phyloP scores from a whole-genome alignment of 2,329 filamentous ascomycete species.

The Xylaria sp. region DNA sequence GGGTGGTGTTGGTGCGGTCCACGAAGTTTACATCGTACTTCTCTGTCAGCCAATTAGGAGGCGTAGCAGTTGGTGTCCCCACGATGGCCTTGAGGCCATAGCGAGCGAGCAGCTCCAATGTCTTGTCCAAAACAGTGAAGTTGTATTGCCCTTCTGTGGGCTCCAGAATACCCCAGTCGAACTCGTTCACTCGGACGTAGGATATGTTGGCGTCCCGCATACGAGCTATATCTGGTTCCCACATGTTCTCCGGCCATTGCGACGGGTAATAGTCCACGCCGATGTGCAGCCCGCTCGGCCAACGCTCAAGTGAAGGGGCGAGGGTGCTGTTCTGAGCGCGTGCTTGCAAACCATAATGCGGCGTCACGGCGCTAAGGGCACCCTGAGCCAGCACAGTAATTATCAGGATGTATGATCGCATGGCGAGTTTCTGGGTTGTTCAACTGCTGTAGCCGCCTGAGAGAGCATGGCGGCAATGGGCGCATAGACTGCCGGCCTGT shows the following conservation, averaged over 20 bases:
- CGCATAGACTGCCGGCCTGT: background rate
- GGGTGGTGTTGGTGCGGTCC: conserved; percentile 28
- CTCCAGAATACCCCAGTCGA: conserved; percentile 28
- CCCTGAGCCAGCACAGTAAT: background rate
- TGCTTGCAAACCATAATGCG: background rate
- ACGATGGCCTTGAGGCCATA: conserved; percentile 29
- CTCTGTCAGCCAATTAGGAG: conserved; percentile 24
- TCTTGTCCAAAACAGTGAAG: conserved; percentile 26
- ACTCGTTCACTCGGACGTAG: conserved; percentile 29
- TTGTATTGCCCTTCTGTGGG: conserved; percentile 25
- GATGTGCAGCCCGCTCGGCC: conserved; percentile 24
- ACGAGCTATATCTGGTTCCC: conserved; percentile 25
- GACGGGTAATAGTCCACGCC: conserved; percentile 29
- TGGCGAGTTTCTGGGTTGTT: background rate
- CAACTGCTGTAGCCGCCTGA: background rate
- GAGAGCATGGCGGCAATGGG: background rate
- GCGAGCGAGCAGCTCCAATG: conserved; percentile 17
- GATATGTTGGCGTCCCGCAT: conserved; percentile 28
- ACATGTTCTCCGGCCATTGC: conserved; percentile 29
- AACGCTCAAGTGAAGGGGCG: conserved; percentile 9
- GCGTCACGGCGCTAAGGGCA: background rate
- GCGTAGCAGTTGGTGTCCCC: conserved; percentile 28
- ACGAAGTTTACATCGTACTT: conserved; percentile 28
- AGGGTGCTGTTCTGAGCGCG: background rate
- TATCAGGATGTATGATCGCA: background rate